These are phyloP conservation scores for Salix arbutifolia DNA, from an alignment of 345 rosid genomes.

Conservation along the genomic window DNA sequence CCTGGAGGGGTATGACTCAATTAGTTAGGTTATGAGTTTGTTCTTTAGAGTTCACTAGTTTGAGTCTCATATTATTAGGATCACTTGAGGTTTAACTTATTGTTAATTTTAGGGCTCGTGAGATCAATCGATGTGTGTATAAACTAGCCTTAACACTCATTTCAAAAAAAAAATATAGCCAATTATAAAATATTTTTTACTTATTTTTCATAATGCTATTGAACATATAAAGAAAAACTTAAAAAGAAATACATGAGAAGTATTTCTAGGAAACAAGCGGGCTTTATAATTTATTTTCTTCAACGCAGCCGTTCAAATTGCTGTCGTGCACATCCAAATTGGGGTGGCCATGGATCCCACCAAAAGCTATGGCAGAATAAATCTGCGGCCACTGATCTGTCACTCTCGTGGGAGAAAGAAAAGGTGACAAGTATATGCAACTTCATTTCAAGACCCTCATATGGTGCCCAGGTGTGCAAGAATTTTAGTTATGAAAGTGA, in stretches of 20 bases:
- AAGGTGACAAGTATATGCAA: background rate
- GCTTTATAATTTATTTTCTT: background rate
- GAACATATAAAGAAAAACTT: too few relatives aligned
- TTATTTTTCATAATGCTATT: background rate
- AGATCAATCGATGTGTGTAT: fast-evolving
- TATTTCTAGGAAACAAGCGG: too few relatives aligned
- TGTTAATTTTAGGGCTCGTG: too few relatives aligned
- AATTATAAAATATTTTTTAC: background rate
- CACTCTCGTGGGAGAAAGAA: background rate
- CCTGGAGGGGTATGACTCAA: too few relatives aligned
- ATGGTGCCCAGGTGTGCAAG: background rate
- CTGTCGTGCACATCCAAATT: background rate
- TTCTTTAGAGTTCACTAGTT: too few relatives aligned
- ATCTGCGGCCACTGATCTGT: background rate
- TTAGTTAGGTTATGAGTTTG: too few relatives aligned
- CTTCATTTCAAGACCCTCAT: background rate
- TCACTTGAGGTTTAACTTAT: too few relatives aligned
- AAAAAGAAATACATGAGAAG: too few relatives aligned
- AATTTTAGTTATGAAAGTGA: background rate
- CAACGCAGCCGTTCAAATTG: background rate
- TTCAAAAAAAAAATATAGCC: too few relatives aligned
- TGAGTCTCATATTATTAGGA: too few relatives aligned
- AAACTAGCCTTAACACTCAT: fast-evolving
- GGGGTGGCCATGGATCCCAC: background rate
- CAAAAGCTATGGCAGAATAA: background rate